These are phyloP conservation scores for Fistulina hepatica DNA, from an alignment of 1,284 basidiomycete species.

Conservation along the genomic window DNA sequence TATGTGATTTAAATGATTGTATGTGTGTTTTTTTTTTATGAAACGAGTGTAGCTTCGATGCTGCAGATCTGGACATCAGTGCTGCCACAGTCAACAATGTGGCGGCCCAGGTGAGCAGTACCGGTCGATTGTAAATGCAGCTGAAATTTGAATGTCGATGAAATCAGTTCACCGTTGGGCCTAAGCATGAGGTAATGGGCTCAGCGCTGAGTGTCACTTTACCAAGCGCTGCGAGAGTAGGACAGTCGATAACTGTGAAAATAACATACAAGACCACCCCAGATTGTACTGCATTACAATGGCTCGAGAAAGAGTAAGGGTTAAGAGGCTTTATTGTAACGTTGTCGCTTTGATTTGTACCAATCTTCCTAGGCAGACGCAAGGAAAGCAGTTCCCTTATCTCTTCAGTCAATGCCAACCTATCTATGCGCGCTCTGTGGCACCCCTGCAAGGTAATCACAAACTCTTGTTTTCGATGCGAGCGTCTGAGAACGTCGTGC, in stretches of 20 bases:
- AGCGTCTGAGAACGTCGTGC: conserved; percentile 1
- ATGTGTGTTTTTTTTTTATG: conserved; percentile 2
- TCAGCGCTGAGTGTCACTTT: conserved; percentile 51
- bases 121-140: conserved; percentile 2
- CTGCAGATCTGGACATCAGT: conserved; percentile 59
- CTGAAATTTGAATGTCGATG: conserved; percentile 4
- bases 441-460: conserved; percentile 66
- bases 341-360: not conserved
- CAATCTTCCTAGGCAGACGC: conserved; percentile 73
- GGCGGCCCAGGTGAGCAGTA: conserved; percentile 33
- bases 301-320: conserved; percentile 79
- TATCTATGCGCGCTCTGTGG: conserved; percentile 74
- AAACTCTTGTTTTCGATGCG: conserved; percentile 1
- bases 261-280: conserved; percentile 70
- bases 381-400: conserved; percentile 78
- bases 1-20: conserved; percentile 21
- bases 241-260: conserved; percentile 41
- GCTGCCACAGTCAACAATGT: conserved; percentile 47
- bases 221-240: conserved; percentile 28
- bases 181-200: conserved; percentile 61
- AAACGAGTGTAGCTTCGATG: conserved; percentile 54
- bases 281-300: conserved; percentile 82
- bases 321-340: conserved; percentile 6
- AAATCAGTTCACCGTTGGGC: conserved; percentile 40
- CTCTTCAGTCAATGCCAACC: conserved; percentile 94